phyloP scores from a whole-genome alignment of 176 grass and related monocot species.

The Oryza glumipatula region DNA sequence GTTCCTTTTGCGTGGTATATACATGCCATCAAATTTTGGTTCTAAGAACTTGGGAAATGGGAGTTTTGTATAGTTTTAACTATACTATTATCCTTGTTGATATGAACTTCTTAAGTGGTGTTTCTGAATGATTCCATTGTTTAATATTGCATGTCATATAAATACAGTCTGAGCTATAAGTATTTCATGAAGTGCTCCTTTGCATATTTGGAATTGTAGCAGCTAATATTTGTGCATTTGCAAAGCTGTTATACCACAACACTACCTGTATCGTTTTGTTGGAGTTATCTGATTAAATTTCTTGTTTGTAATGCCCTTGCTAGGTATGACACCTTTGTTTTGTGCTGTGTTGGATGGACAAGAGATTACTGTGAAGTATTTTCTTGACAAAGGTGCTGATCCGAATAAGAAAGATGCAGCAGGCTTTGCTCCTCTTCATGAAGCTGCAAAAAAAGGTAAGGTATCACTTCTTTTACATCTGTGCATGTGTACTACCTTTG shows the following conservation, averaged over 20 bases:
- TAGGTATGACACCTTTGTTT: constrained; percentile 43
- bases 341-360: constrained; percentile 12
- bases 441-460: constrained; percentile 39
- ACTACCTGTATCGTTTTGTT: not conserved
- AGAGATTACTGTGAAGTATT: constrained; percentile 33
- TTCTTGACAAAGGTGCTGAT: constrained; percentile 51
- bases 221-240: not conserved
- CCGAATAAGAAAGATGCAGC: constrained; percentile 25
- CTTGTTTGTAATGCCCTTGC: constrained; percentile 20
- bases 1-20: not conserved
- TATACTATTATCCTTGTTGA: not conserved
- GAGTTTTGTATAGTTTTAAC: not conserved
- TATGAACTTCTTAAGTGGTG: not conserved
- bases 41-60: no score
- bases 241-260: not conserved
- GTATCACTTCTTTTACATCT: constrained; percentile 3
- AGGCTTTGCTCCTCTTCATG: constrained; percentile 37
- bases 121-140: not conserved
- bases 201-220: not conserved
- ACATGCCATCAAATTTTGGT: not conserved
- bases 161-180: not conserved
- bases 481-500: not conserved
- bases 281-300: not conserved
- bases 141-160: not conserved
- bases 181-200: not conserved